Percentiles rank a stretch among this genome's conserved stretches.
These are phyloP conservation scores for Colletotrichum sp. DNA, from an alignment of 2,329 filamentous ascomycete species.

Conservation along the genomic window DNA sequence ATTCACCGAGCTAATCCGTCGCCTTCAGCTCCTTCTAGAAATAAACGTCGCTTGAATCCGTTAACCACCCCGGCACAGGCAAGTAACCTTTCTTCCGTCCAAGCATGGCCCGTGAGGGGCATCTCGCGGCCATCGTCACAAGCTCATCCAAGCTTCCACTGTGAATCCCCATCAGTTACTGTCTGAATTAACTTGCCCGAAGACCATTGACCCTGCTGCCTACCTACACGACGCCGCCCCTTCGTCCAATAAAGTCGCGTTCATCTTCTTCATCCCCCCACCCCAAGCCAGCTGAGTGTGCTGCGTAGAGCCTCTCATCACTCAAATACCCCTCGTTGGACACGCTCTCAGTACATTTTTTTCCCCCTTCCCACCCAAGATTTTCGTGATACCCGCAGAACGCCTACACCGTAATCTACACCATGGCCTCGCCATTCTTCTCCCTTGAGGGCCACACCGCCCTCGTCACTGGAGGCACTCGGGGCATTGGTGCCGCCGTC, in stretches of 20 bases:
- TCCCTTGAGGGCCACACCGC: conserved; percentile 62
- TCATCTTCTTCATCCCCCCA: not conserved
- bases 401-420: not conserved
- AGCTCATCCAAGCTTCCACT: not conserved
- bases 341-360: not conserved
- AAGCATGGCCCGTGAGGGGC: not conserved
- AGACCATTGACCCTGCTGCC: not conserved
- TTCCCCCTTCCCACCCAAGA: not conserved
- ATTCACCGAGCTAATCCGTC: not conserved
- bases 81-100: not conserved
- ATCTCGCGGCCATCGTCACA: not conserved
- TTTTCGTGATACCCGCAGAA: not conserved
- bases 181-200: not conserved
- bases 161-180: not conserved
- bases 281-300: not conserved
- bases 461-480: conserved; percentile 61
- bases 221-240: not conserved
- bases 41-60: not conserved
- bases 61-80: not conserved
- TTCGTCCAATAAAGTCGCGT: not conserved
- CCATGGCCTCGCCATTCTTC: conserved; percentile 49
- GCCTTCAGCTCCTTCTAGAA: not conserved
- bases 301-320: not conserved
- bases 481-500: conserved; percentile 63
- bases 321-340: not conserved